Conservation (phyloP, 352 stramenopile species). For the Pythium grandisporangium region DNA sequence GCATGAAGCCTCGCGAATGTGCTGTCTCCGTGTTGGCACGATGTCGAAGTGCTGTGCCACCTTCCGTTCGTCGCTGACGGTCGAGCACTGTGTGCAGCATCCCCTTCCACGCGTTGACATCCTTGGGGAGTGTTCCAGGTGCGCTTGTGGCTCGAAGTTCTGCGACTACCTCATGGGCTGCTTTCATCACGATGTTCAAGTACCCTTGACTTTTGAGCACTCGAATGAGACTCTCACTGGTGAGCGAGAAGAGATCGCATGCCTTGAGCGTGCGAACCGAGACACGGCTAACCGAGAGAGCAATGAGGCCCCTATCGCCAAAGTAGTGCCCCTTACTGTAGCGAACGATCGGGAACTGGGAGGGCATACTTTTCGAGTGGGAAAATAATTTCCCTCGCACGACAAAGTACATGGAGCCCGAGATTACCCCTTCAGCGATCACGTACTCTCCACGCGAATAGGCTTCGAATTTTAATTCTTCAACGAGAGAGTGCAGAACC, state of each 20-base stretch:
- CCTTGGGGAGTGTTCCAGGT: not conserved
- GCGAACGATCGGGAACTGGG: not conserved
- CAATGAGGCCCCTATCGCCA: constrained; percentile 33
- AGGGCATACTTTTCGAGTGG: constrained; percentile 1
- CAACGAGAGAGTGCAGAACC: constrained; percentile 8
- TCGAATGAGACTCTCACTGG: constrained; percentile 10
- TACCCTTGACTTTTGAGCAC: constrained; percentile 9
- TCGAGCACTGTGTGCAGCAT: not conserved
- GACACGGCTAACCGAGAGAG: constrained; percentile 25
- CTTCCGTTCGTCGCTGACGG: not conserved
- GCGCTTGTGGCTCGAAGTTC: not conserved
- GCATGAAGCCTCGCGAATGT: too few relatives aligned
- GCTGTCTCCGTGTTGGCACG: not conserved
- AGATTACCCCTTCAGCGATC: constrained; percentile 31
- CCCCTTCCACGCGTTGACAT: constrained; percentile 5
- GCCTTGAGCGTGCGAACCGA: constrained; percentile 33
- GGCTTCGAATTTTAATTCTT: constrained; percentile 31
- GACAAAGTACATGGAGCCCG: constrained; percentile 46
- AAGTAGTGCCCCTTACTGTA: constrained; percentile 34
- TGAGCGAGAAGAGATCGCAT: constrained; percentile 44
- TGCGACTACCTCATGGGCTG: constrained; percentile 5
- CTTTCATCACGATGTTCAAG: constrained; percentile 4
- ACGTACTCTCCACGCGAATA: constrained; percentile 40
- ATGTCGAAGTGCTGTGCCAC: not conserved
- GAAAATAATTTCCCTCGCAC: constrained; percentile 28